Evolutionary conservation across 2,329 filamentous ascomycete species (phyloP).

Genomic region (Penicillium janthinellum): DNA sequence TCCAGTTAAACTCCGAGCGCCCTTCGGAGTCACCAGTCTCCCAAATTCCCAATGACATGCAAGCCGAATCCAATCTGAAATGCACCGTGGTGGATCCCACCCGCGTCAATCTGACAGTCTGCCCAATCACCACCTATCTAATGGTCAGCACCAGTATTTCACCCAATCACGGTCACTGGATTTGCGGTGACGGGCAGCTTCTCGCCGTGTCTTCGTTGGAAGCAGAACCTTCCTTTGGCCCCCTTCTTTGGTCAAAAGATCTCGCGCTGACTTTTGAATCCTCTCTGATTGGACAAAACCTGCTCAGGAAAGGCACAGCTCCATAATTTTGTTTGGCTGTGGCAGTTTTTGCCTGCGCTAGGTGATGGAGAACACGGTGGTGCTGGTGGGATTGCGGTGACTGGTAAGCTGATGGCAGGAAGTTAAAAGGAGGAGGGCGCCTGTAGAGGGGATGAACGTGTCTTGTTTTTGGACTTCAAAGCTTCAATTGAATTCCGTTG

Average conservation of each 20-base stretch:
- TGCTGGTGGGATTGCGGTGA: neutral
- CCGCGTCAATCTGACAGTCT: neutral
- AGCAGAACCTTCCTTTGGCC: neutral
- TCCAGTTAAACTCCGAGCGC: neutral
- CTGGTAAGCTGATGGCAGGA: neutral
- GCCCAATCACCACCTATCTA: neutral
- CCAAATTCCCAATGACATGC: neutral
- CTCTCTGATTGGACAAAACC: neutral
- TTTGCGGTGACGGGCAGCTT: neutral
- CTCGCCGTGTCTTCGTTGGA: neutral
- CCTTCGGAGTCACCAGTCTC: neutral
- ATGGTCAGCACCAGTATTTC: constrained; percentile 1
- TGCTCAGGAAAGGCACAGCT: neutral
- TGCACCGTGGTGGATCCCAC: neutral
- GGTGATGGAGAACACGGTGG: neutral
- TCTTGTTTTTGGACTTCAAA: neutral
- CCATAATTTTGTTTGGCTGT: neutral
- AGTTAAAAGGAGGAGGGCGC: constrained; percentile 2
- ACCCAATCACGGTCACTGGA: neutral
- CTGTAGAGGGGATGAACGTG: neutral
- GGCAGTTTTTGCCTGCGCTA: neutral
- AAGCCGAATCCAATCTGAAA: neutral
- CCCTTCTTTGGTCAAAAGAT: neutral
- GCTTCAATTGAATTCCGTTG: neutral
- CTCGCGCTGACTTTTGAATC: neutral